These are phyloP conservation scores for Lactarius hatsudake DNA, from an alignment of 768 basidiomycete genomes.

Conservation along the genomic window DNA sequence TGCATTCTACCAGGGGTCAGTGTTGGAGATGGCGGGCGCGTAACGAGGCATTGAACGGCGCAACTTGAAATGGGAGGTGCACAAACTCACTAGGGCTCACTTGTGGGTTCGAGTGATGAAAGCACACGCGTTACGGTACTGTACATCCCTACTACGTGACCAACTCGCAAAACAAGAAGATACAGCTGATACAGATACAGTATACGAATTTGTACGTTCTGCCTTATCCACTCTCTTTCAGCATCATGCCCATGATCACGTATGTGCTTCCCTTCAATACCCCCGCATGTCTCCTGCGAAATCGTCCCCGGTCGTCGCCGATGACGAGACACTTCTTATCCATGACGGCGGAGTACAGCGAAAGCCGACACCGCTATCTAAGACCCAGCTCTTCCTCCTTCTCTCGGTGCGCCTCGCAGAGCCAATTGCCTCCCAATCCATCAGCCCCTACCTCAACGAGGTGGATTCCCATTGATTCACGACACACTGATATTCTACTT, in stretches of 20 bases:
- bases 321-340: not conserved
- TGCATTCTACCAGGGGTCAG: too few species aligned
- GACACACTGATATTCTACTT: too few species aligned
- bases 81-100: too few species aligned
- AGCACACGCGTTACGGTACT: too few species aligned
- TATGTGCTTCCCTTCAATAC: not conserved
- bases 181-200: too few species aligned
- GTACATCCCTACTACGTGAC: too few species aligned
- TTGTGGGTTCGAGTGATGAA: too few species aligned
- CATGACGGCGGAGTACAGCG: not conserved
- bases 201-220: not conserved
- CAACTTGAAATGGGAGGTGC: too few species aligned
- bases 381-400: slow-evolving; percentile 6
- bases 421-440: slow-evolving; percentile 28
- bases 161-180: too few species aligned
- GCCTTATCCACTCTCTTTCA: not conserved
- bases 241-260: too few species aligned
- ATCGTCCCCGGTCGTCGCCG: not conserved
- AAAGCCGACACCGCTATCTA: slow-evolving; percentile 10
- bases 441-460: slow-evolving; percentile 53
- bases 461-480: slow-evolving; percentile 27
- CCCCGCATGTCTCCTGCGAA: not conserved
- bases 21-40: too few species aligned
- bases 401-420: slow-evolving; percentile 16
- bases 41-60: too few species aligned